Evolutionary conservation across 2,329 filamentous ascomycete species (phyloP), one percentile per base, ranked within the genome.

Genomic region (Fusarium buxicola): DNA sequence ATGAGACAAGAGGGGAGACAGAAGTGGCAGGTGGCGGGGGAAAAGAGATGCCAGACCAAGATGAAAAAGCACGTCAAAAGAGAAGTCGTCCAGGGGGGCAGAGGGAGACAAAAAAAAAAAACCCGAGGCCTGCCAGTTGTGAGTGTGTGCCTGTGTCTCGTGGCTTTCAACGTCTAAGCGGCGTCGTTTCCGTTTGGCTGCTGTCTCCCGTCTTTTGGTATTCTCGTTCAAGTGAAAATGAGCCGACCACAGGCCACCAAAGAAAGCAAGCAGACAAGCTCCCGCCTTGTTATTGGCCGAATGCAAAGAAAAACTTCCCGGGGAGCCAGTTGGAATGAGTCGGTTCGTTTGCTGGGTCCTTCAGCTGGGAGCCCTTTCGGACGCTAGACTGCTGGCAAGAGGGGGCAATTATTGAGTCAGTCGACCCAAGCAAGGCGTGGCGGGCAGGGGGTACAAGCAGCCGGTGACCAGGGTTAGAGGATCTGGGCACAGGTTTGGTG

Each of bases 401-500:
- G 50, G 56, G 48, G 21, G 47, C 36, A 62, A 58, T 57, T 55
- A 51, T 68, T 55, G 68, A 65, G 67, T 66, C 66, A 68, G 62
- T 69, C 52, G 56, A 66, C 46, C 58, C 48, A 58, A 55, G 60
- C 48, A 67, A 62, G 47, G 55, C 47, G 60, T 58, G 40, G 49
- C 56, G 43, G 55, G 36, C 48, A 43, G 53, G 53, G 44, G 65
- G 34, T 53, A 25, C 25, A 56, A 38, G 39, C 36, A 45, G 54
- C 43, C 34, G 44, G 21, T 31, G 45, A 35, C 46, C 25, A 59
- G 55, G 50, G 44, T 61, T 45, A 12, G n/a, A 27, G 27, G 45
- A 35, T 56, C 40, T 51, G 47, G 40, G n/a, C 52, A 40, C 18
- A 48, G 34, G 36, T 53, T 45, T 63, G 34, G 32, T 52, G 38